A percentile compares a stretch with the other conserved stretches of the same genome.
Evolutionary conservation across 352 stramenopile genomes (phyloP).

Genomic region (Pythium angustatum): DNA sequence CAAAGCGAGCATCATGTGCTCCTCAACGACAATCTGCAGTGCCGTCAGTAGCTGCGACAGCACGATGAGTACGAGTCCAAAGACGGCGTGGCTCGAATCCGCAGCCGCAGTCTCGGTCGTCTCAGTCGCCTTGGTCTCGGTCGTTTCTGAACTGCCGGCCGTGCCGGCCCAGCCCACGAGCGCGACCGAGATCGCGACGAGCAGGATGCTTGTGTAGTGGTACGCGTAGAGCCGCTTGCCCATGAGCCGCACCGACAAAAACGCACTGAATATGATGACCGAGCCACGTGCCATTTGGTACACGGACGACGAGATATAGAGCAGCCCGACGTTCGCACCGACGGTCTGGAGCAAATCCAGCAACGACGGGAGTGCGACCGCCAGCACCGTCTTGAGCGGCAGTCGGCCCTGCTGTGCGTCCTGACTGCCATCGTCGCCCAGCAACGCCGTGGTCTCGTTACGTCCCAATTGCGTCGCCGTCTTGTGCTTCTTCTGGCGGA

Average conservation of each 20-base stretch:
- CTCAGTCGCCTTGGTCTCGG: constrained; percentile 11
- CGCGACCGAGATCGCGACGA: constrained; percentile 70
- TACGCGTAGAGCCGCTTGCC: constrained; percentile 79
- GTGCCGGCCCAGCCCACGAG: constrained; percentile 70
- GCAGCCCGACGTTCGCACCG: constrained; percentile 82
- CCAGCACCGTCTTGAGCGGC: constrained; percentile 52
- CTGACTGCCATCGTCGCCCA: constrained; percentile 25
- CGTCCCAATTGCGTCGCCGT: no score
- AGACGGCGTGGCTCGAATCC: constrained; percentile 52
- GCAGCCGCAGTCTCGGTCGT: constrained; percentile 17
- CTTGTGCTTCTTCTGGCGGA: constrained; percentile 37
- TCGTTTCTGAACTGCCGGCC: not conserved
- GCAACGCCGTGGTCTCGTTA: constrained; percentile 39
- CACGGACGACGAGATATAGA: constrained; percentile 88
- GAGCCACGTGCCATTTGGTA: constrained; percentile 91
- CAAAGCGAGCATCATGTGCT: constrained; percentile 83
- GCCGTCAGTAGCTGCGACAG: constrained; percentile 78
- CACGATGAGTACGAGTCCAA: constrained; percentile 80
- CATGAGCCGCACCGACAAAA: constrained; percentile 86
- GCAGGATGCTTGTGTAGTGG: constrained; percentile 83
- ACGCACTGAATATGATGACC: constrained; percentile 90
- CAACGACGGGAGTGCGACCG: constrained; percentile 69
- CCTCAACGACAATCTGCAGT: constrained; percentile 89
- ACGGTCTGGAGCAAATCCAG: constrained; percentile 87
- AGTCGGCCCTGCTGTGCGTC: constrained; percentile 24